phyloP scores from a whole-genome alignment of 768 basidiomycete genomes.

The Pisolithus albus region DNA sequence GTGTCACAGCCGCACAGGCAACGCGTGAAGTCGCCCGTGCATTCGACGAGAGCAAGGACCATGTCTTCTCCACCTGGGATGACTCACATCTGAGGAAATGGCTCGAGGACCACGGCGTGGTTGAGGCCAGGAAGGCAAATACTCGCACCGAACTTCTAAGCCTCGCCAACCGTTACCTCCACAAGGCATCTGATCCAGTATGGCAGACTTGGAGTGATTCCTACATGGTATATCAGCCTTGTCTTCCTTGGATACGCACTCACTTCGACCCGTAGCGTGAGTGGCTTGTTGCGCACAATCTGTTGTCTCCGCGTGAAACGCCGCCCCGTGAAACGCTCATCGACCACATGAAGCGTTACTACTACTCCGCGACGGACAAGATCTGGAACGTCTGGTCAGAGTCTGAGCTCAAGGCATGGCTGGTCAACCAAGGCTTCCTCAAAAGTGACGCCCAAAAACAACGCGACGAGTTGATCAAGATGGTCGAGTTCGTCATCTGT shows the following conservation, averaged over 20 bases:
- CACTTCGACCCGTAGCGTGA: slow-evolving; percentile 42
- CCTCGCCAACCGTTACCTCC: slow-evolving; percentile 66
- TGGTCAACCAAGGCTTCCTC: slow-evolving; percentile 64
- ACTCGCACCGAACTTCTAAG: slow-evolving; percentile 61
- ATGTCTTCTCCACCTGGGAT: slow-evolving; percentile 86
- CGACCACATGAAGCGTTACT: slow-evolving; percentile 68
- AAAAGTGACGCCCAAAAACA: slow-evolving; percentile 61
- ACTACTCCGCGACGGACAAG: slow-evolving; percentile 51
- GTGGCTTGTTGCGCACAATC: slow-evolving; percentile 77
- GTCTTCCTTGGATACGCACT: not conserved
- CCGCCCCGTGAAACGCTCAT: slow-evolving; percentile 48
- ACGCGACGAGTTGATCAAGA: slow-evolving; percentile 71
- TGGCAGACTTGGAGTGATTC: slow-evolving; percentile 87
- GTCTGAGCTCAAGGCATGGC: slow-evolving; percentile 69
- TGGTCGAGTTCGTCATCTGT: slow-evolving; percentile 48
- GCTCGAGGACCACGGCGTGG: slow-evolving; percentile 66
- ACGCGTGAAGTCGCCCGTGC: slow-evolving; percentile 42
- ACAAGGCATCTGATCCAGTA: slow-evolving; percentile 50
- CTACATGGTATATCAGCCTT: slow-evolving; percentile 52
- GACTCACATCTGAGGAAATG: slow-evolving; percentile 67
- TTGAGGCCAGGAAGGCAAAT: slow-evolving; percentile 49
- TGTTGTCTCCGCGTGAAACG: slow-evolving; percentile 59
- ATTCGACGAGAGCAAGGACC: slow-evolving; percentile 75
- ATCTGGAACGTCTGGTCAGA: slow-evolving; percentile 73
- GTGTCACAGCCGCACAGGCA: slow-evolving; percentile 43